A percentile compares a stretch with the other conserved stretches of the same genome.
These are phyloP conservation scores for Trametes punicea DNA, from an alignment of 768 basidiomycete species.

Conservation along the genomic window DNA sequence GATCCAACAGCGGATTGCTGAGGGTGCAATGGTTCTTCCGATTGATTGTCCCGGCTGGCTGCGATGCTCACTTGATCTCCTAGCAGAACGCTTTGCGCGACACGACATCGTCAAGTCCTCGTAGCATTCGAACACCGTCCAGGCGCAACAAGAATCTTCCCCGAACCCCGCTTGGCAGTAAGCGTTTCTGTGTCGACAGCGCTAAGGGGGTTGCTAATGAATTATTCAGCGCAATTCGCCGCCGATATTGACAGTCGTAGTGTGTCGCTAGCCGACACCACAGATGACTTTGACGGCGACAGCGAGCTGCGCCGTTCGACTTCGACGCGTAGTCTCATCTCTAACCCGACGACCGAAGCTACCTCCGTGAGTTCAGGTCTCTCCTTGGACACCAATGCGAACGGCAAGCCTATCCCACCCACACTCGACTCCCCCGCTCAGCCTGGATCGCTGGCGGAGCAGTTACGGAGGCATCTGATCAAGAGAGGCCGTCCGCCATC, in stretches of 20 bases:
- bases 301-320: constrained; percentile 46
- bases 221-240: constrained; percentile 19
- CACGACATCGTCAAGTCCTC: constrained; percentile 57
- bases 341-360: constrained; percentile 49
- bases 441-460: constrained; percentile 57
- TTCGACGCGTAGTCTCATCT: constrained; percentile 41
- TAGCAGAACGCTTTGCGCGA: constrained; percentile 57
- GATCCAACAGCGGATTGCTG: constrained; percentile 79
- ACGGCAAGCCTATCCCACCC: constrained; percentile 2
- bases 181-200: neutral
- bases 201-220: neutral
- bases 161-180: constrained; percentile 14
- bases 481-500: constrained; percentile 43
- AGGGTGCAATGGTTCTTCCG: constrained; percentile 63
- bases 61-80: neutral
- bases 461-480: constrained; percentile 57
- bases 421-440: constrained; percentile 19
- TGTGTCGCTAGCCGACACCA: constrained; percentile 19
- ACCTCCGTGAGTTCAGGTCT: constrained; percentile 53
- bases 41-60: neutral
- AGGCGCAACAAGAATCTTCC: constrained; percentile 42
- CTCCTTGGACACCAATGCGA: constrained; percentile 36
- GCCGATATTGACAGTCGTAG: constrained; percentile 14
- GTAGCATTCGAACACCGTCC: constrained; percentile 57
- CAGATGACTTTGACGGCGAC: constrained; percentile 49